Base-by-base conservation (phyloP, 345 rosid species). In the Acer yangbiense region DNA sequence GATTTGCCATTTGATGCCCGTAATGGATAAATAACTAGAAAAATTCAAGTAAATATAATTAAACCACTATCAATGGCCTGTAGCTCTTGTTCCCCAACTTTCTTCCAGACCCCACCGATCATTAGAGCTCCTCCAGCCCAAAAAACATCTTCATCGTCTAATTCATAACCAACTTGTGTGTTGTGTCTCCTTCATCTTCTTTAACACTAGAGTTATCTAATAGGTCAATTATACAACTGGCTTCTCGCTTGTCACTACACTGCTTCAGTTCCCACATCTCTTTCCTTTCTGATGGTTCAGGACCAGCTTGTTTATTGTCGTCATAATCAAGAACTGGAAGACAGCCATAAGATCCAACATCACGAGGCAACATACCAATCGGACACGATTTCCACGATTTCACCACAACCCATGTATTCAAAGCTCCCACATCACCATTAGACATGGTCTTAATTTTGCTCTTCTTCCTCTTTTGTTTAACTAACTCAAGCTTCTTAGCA, bases 351-450 rank as follows among this genome's bases (percentile, higher is more conserved):
- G 88, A 89, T 7, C 93, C 92, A 18, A 86, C 82, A 71, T 81
- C 85, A 35, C 76, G 79, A 25, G 98, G 97, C 89, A 94, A 68
- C 89, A 83, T 91, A 54, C 99, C 97, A 64, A 92, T 89, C 3
- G 98, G 97, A 79, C 98, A 95, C 10, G 96, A 87, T 74, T 84
- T 93, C 97, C 98, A 94, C 0, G 91, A 85, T 76, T 90, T 86
- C 17, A 84, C 90, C 71, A 87, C 85, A 39, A 69, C 81, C 98
- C 97, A 93, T 79, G 85, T 81, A 60, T 78, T 76, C 60, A 78
- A 70, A 25, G 60, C 82, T 64, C 66, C 83, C 46, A 11, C 62
- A 39, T 82, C 62, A 76, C 76, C 75, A 11, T 74, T 87, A 75
- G 50, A 68, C 27, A 60, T 18, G 41, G 82, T 68, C 32, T 72